Evolutionary conservation across 2,329 filamentous ascomycete species (phyloP).

Genomic region (Phialocephala subalpina): DNA sequence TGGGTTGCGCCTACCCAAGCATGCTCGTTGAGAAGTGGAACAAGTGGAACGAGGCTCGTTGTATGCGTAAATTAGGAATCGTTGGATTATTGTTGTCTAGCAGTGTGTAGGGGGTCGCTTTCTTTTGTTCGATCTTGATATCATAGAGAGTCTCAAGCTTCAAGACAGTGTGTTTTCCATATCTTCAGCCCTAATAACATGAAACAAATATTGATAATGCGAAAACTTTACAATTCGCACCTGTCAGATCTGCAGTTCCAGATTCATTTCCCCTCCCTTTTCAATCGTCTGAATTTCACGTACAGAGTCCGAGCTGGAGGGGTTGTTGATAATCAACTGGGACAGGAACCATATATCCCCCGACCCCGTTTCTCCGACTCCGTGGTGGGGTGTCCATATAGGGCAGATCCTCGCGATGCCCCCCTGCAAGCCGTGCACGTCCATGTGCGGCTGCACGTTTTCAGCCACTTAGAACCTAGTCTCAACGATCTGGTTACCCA

Average conservation of each 20-base stretch:
- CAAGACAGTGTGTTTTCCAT: not conserved
- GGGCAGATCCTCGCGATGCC: not conserved
- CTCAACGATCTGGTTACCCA: constrained; percentile 15
- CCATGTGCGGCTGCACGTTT: not conserved
- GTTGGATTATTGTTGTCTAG: not conserved
- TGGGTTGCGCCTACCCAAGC: constrained; percentile 44
- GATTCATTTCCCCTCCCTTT: not conserved
- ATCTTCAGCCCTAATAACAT: not conserved
- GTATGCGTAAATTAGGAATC: not conserved
- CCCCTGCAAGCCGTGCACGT: not conserved
- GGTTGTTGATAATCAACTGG: not conserved
- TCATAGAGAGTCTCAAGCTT: not conserved
- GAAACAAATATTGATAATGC: not conserved
- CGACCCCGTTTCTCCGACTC: not conserved
- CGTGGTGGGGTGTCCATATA: not conserved
- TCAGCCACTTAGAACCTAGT: not conserved
- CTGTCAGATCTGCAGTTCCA: not conserved
- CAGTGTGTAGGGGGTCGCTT: not conserved
- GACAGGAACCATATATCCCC: not conserved
- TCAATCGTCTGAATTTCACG: not conserved
- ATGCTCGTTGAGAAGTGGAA: constrained; percentile 34
- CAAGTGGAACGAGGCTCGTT: not conserved
- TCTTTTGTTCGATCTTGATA: not conserved
- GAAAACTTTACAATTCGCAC: not conserved
- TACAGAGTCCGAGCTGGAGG: too few relatives aligned